Evolutionary conservation across 2,329 filamentous ascomycete species (phyloP), one percentile per base, ranked within the genome.

Genomic region (Knufia fluminis): DNA sequence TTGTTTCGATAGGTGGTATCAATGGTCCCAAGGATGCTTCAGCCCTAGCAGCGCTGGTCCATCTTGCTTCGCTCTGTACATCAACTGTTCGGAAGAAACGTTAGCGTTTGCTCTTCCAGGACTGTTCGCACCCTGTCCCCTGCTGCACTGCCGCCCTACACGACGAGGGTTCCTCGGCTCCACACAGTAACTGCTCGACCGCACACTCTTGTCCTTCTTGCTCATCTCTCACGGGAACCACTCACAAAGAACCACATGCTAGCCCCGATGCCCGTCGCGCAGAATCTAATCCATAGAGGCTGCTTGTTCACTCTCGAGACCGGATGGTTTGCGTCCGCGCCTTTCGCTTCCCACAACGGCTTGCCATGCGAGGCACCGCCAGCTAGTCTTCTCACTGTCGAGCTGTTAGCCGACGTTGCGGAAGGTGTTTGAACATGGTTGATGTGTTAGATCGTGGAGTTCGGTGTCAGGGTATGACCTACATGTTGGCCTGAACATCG

Each of bases 161-260:
- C 3, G 44, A 6, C n/a, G 23, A 17, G 31, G 4, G 14, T 10
- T 23, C 17, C 9, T 20, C 20, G 14, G 22, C 12, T 16, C 23
- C 31, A 8, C 23, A 45, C 16, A n/a, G 28, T 17, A n/a, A n/a
- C n/a, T n/a, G n/a, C 23, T 16, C 28, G 26, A 32, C 12, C 14
- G 8, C 23, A 10, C 17, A 4, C 19, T 14, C 42, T 31, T 9
- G 9, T n/a, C 9, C n/a, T 10, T n/a, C 12, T 45, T 22, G 42
- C 17, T 17, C 14, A 17, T 17, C 33, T 17, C 33, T 7, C 6
- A 14, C 9, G 50, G 20, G 40, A 51, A 42, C 52, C 49, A 74
- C 85, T 65, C 79, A 97, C 90, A 69, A 92, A 98, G 73, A 98
- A 97, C 92, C 92, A 98, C 92, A 97, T 98, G 72, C 85, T 86